Conservation (phyloP, 2,329 filamentous ascomycete genomes). For the Reticulascus tulasneorum region DNA sequence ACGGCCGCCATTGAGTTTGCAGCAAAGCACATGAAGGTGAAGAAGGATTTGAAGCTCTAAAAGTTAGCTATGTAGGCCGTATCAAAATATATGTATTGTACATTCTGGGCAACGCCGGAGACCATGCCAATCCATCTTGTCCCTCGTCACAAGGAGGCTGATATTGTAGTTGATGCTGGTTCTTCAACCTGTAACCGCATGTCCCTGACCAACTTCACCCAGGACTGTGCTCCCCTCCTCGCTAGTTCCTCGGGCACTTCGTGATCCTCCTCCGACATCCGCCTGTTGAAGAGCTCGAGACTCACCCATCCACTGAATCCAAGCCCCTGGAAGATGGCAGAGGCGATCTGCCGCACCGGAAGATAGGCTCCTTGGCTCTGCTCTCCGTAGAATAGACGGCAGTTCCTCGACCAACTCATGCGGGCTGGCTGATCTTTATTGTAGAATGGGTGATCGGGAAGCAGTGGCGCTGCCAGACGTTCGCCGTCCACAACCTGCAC, state of each 20-base stretch:
- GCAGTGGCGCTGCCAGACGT: constrained; percentile 54
- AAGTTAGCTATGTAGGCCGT: background rate
- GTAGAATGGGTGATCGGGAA: constrained; percentile 35
- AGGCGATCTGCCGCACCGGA: constrained; percentile 58
- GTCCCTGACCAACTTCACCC: constrained; percentile 38
- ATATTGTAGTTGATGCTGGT: constrained; percentile 20
- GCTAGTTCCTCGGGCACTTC: constrained; percentile 56
- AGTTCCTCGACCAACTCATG: constrained; percentile 80
- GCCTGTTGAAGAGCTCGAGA: constrained; percentile 65
- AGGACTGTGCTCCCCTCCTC: constrained; percentile 50
- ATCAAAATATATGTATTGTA: constrained; percentile 1
- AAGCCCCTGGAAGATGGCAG: constrained; percentile 58
- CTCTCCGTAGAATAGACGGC: constrained; percentile 55
- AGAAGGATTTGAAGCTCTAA: constrained; percentile 17
- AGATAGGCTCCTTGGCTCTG: constrained; percentile 61
- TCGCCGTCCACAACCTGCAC: constrained; percentile 76
- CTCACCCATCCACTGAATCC: constrained; percentile 68
- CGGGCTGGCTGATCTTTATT: constrained; percentile 33
- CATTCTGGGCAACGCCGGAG: constrained; percentile 1
- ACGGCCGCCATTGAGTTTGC: constrained; percentile 55
- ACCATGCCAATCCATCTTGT: background rate
- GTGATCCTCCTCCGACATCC: constrained; percentile 47
- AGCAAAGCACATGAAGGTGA: constrained; percentile 40
- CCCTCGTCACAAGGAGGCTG: constrained; percentile 28
- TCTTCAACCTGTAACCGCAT: constrained; percentile 24